Evolutionary conservation across 306 rosid genomes (phyloP), one percentile per base, ranked within the genome.

Genomic region (Inga leiocalycina): DNA sequence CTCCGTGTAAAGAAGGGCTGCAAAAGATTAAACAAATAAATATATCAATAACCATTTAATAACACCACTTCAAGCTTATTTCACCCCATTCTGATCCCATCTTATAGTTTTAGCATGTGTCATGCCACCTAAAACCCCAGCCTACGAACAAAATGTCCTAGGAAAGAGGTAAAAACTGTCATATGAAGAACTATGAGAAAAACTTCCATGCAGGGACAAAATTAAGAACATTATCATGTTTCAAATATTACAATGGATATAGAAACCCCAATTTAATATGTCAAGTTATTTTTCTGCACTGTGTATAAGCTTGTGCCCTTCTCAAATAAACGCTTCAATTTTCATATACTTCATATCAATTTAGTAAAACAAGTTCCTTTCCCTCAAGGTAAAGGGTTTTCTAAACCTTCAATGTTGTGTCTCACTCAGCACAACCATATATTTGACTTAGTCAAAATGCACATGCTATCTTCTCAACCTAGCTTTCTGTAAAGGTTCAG

Each of bases 1-100:
- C 91, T 93, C 86, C 99, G 89, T 12, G 97, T 92, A 76, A 12
- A 91, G 79, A 95, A 95, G 86, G 99, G 99, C 99, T 95, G 99
- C 96, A 89, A 79, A 83, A 83, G 78, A 66, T 19, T 66, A 79
- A 48, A 87, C 59, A 41, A 17, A 61, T 70, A 76, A 48, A 66
- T 41, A 73, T 45, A 66, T 59, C 32, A 6, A 15, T 22, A 78
- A 9, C 32, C 20, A 62, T 20, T 69, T 51, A 51, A 65, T 45
- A 11, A 32, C 49, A 24, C 17, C 83, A 69, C 20, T 59, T 77
- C 45, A 80, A 82, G 76, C 41, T 37, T 49, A 88, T 56, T 64
- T 35, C 37, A 45, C 41, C 79, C 89, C 62, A 6, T 77, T 34
- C 27, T 64, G 75, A 83, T 54, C 68, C 68, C 82, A 80, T 39